phyloP scores from a whole-genome alignment of 805 yeast species.

The Ascoidea tarda region DNA sequence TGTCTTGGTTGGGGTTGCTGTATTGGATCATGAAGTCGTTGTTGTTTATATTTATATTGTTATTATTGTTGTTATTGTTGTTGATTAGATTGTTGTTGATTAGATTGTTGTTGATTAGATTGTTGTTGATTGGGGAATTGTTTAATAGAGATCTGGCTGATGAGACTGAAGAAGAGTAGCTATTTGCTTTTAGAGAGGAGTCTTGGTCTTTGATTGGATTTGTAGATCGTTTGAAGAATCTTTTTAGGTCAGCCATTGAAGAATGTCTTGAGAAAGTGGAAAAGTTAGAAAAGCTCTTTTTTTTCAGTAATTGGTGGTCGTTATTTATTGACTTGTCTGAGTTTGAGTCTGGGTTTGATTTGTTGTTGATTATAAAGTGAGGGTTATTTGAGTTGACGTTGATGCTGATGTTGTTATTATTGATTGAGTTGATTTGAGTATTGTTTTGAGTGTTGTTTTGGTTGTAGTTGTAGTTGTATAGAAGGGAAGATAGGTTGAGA shows the following conservation, averaged over 20 bases:
- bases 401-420: background rate
- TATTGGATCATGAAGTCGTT: conserved; percentile 20
- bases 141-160: conserved; percentile 10
- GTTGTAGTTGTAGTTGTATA: background rate
- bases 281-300: conserved; percentile 1
- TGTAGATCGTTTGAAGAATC: conserved; percentile 45
- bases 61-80: conserved; percentile 4
- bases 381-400: conserved; percentile 1
- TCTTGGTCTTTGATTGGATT: conserved; percentile 3
- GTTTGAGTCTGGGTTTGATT: background rate
- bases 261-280: conserved; percentile 4
- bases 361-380: background rate
- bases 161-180: conserved; percentile 11
- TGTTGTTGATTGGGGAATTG: too few species aligned
- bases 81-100: too few species aligned
- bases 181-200: conserved; percentile 12
- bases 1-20: conserved; percentile 19
- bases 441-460: background rate
- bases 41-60: conserved; percentile 23
- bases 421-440: background rate
- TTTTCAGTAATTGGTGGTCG: background rate
- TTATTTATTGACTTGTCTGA: background rate
- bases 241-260: conserved; percentile 19
- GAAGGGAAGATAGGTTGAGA: conserved; percentile 7
- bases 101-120: background rate